Evolutionary conservation across 257 asterid species (phyloP), one percentile per base, ranked within the genome.

Genomic region (Voacanga thouarsii): DNA sequence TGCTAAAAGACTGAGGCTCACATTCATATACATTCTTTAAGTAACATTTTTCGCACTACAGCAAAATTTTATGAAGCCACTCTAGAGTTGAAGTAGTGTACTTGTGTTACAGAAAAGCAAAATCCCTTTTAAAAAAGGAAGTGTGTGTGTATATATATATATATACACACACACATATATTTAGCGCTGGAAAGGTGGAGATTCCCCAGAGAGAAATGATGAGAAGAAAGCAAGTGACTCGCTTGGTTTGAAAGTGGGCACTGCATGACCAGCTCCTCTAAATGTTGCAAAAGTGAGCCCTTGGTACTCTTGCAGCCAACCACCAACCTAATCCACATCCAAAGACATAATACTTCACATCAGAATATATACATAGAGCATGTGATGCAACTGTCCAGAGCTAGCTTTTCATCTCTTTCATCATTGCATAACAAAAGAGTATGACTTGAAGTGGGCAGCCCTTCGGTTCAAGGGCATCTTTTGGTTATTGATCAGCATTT

Each of bases 201-300:
- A 79, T 49, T 79, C 75, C 47, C 98, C 98, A 1, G 88, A 75
- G 60, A 94, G 89, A 84, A 94, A 94, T 0, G 96, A 85, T 0
- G 93, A 86, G 78, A 94, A 92, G 81, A 94, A 88, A 21, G 93
- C 88, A 41, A 92, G 90, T 0, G 98, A 86, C 75, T 91, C 97
- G 67, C 92, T 83, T 5, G 96, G 97, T 74, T 92, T 94, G 90
- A 94, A 94, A 39, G 84, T 86, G 1, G 97, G 98, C 79, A 94
- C 98, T 3, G 91, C 97, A 80, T 94, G 98, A 0, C 98, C 98
- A 12, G 98, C 98, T 72, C 98, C 98, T 76, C 97, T 89, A 57
- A 94, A 89, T 64, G 98, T 94, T 16, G 93, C 97, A 76, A 89
- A 94, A 44, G 98, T 94, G 7, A 94, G 87, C 23, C 98, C 98